Evolutionary conservation across 148 eudicot species (phyloP).

Genomic region (Rhododendron ovatum): DNA sequence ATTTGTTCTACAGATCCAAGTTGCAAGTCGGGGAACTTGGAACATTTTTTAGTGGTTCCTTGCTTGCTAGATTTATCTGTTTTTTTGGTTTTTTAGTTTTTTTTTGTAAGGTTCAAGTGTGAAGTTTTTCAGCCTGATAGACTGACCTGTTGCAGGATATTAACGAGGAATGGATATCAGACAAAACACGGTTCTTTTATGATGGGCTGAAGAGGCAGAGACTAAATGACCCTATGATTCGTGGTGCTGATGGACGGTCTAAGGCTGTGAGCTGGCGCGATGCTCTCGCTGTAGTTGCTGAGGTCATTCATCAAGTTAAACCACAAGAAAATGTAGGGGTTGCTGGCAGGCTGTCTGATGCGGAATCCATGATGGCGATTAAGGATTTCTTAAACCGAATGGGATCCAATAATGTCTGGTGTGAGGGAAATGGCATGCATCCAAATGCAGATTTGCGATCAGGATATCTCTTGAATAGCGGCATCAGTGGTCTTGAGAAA

Average conservation of each 20-base stretch:
- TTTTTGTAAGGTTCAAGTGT: too few relatives aligned
- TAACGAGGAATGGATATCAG: constrained; percentile 99
- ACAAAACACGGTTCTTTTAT: constrained; percentile 93
- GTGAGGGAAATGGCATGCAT: constrained; percentile 81
- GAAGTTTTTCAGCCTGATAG: constrained; percentile 5
- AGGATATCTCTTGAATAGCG: constrained; percentile 74
- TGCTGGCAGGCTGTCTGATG: constrained; percentile 91
- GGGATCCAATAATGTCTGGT: constrained; percentile 90
- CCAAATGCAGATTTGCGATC: constrained; percentile 94
- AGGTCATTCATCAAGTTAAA: constrained; percentile 72
- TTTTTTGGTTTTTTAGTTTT: too few relatives aligned
- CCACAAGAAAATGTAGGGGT: constrained; percentile 89
- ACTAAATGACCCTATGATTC: constrained; percentile 96
- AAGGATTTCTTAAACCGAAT: constrained; percentile 87
- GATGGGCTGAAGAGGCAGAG: constrained; percentile 99
- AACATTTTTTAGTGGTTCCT: background rate
- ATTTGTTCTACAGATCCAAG: background rate
- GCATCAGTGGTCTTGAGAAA: constrained; percentile 90
- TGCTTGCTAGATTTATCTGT: background rate
- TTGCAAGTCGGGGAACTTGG: background rate
- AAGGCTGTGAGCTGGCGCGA: constrained; percentile 94
- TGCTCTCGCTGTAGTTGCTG: constrained; percentile 92
- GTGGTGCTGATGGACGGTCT: constrained; percentile 93
- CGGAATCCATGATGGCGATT: constrained; percentile 93
- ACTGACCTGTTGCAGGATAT: constrained; percentile 61